Base-by-base conservation (phyloP, 805 yeast species). In the Kluyveromyces wickerhamii region DNA sequence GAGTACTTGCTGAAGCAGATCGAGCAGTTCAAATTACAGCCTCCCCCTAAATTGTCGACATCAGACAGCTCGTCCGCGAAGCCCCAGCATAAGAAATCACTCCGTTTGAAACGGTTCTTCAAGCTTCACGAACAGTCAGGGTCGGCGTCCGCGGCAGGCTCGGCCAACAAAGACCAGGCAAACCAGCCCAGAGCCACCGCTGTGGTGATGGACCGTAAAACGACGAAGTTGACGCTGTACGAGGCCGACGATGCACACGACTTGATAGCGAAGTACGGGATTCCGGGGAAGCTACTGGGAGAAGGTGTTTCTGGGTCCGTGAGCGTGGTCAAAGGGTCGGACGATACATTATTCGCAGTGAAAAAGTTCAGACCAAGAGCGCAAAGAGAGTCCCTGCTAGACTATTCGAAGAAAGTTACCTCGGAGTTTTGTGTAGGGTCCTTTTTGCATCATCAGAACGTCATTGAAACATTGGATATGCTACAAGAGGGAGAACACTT, bases 221-320 rank as follows among this genome's bases (percentile, higher is more conserved):
- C 38, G 24, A 40, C 44, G 8, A 45, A 55, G 24, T 56, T 59
- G 42, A 49, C 63, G 19, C 40, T 65, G 20, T 64, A 63, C 39
- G 64, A 65, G 19, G 51, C 63, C 0, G 66, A 62, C 31, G 54
- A 58, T 31, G 63, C 67, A 4, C 51, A 55, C 18, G 65, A 61
- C 35, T 40, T 72, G 27, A 54, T 74, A 37, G 69, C 74, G 35
- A 79, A 80, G 47, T 86, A 85, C 57, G 92, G 94, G 26, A 67
- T 75, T 16, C 71, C 79, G 2, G 94, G 94, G 9, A 71, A 71
- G 42, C 65, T 79, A 15, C 64, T 86, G 32, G 97, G 97, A 15
- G 77, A 88, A 38, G 97, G 97, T 10, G 96, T 96, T 1, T 88
- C 94, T 16, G 96, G 97, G 2, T 79, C 92, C 1, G 97, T 88